These are phyloP conservation scores for Urochloa ruziziensis DNA, from an alignment of 176 grass and related monocot species.

Conservation along the genomic window DNA sequence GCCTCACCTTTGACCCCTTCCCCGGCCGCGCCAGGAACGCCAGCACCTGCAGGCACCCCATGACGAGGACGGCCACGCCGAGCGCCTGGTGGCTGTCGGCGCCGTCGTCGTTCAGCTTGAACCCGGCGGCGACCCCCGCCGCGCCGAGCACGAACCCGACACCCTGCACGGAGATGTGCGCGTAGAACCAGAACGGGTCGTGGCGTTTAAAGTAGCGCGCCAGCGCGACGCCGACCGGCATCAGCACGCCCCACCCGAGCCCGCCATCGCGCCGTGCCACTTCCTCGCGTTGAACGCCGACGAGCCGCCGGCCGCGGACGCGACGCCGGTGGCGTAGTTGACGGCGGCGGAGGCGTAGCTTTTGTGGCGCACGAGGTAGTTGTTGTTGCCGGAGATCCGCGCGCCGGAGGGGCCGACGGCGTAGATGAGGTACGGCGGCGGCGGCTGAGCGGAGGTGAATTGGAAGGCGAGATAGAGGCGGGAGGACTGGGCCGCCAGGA, in stretches of 20 bases:
- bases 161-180: constrained; percentile 66
- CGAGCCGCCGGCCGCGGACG: background rate
- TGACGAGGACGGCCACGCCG: constrained; percentile 46
- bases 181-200: constrained; percentile 76
- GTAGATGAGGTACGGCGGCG: constrained; percentile 52
- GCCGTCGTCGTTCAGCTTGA: constrained; percentile 53
- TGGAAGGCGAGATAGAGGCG: constrained; percentile 75
- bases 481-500: constrained; percentile 39
- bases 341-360: constrained; percentile 38
- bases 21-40: constrained; percentile 54
- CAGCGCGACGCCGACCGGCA: constrained; percentile 55
- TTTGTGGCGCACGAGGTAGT: constrained; percentile 44
- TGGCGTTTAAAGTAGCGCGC: constrained; percentile 60
- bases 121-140: constrained; percentile 40
- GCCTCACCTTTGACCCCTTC: constrained; percentile 51
- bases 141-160: constrained; percentile 57
- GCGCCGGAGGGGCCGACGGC: constrained; percentile 49
- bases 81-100: constrained; percentile 40
- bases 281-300: constrained; percentile 4
- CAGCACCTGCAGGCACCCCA: constrained; percentile 59
- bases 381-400: constrained; percentile 34
- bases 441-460: background rate
- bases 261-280: constrained; percentile 56
- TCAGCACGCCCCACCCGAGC: constrained; percentile 62
- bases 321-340: constrained; percentile 42